Evolutionary conservation across 2,329 filamentous ascomycete species (phyloP).

Genomic region (Cercospora canescens): DNA sequence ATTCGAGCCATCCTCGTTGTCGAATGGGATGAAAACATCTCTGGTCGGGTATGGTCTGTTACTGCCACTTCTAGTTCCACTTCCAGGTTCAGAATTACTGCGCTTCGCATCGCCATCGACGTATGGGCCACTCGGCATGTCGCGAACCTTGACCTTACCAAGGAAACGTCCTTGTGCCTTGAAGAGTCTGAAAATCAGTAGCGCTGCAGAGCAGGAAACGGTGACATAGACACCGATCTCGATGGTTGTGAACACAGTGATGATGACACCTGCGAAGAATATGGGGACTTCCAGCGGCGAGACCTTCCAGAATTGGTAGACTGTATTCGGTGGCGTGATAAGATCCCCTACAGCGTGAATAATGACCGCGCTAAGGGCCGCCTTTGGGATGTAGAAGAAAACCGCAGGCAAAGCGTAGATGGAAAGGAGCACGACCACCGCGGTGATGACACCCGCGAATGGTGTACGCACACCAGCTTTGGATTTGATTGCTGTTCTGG

Average conservation of each 20-base stretch:
- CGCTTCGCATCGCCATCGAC: conserved; percentile 11
- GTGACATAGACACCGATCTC: conserved; percentile 93
- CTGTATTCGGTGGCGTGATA: conserved; percentile 83
- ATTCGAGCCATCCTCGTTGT: conserved; percentile 88
- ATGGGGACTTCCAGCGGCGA: conserved; percentile 87
- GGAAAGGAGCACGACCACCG: conserved; percentile 79
- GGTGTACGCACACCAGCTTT: conserved; percentile 94
- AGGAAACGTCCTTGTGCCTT: conserved; percentile 82
- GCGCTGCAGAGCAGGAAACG: conserved; percentile 70
- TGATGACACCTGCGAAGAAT: conserved; percentile 89
- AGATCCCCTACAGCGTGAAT: conserved; percentile 94
- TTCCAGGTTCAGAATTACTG: conserved; percentile 21
- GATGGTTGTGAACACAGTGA: conserved; percentile 84
- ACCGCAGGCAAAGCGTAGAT: conserved; percentile 85
- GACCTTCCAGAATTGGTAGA: conserved; percentile 94
- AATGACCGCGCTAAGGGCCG: conserved; percentile 81
- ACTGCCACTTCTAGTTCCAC: conserved; percentile 30
- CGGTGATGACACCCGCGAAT: conserved; percentile 86
- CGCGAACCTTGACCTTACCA: conserved; percentile 79
- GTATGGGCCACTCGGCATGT: conserved; percentile 52
- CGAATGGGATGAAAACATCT: conserved; percentile 83
- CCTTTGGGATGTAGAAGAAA: conserved; percentile 90
- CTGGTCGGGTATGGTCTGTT: conserved; percentile 57
- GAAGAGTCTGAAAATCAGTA: conserved; percentile 81
- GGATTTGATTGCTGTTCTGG: conserved; percentile 92